Percentiles rank a stretch among this genome's conserved stretches.
Evolutionary conservation across 768 basidiomycete genomes (phyloP).

Genomic region (Hortiboletus flavorubellus): DNA sequence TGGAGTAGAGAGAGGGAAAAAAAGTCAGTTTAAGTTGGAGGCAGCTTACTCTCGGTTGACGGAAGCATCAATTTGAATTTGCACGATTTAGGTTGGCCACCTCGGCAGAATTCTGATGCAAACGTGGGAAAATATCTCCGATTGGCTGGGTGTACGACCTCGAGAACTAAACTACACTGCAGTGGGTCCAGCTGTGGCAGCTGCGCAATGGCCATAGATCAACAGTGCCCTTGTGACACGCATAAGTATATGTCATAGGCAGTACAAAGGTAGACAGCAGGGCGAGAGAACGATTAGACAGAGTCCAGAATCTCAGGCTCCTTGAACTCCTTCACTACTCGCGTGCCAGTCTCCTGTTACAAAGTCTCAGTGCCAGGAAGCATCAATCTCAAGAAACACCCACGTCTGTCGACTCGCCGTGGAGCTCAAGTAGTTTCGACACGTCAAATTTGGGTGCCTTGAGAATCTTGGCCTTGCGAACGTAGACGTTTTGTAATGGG

Average conservation of each 20-base stretch:
- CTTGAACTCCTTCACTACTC: conserved; percentile 95
- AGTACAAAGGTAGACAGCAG: conserved; percentile 37
- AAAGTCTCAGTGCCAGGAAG: conserved; percentile 4
- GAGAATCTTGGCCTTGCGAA: conserved; percentile 99
- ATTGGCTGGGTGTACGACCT: conserved; percentile 1
- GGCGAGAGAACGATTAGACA: conserved; percentile 54
- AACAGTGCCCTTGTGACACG: conserved; percentile 34
- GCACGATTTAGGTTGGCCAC: not conserved
- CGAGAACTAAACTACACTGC: no score
- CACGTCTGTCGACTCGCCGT: conserved; percentile 93
- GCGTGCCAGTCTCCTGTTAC: conserved; percentile 86
- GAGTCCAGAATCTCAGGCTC: conserved; percentile 93
- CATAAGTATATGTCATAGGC: conserved; percentile 33
- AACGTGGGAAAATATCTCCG: not conserved
- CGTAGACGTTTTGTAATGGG: conserved; percentile 98
- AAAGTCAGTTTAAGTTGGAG: not conserved
- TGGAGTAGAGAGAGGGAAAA: not conserved
- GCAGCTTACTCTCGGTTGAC: not conserved
- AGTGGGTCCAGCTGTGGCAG: no score
- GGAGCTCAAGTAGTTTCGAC: conserved; percentile 92
- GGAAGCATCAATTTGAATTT: conserved; percentile 5
- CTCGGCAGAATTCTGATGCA: not conserved
- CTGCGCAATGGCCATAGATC: conserved; percentile 33
- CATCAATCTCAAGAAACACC: conserved; percentile 28
- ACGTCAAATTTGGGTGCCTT: conserved; percentile 97